Evolutionary conservation across 1,284 basidiomycete genomes (phyloP).

Genomic region (Inonotus hispidus): DNA sequence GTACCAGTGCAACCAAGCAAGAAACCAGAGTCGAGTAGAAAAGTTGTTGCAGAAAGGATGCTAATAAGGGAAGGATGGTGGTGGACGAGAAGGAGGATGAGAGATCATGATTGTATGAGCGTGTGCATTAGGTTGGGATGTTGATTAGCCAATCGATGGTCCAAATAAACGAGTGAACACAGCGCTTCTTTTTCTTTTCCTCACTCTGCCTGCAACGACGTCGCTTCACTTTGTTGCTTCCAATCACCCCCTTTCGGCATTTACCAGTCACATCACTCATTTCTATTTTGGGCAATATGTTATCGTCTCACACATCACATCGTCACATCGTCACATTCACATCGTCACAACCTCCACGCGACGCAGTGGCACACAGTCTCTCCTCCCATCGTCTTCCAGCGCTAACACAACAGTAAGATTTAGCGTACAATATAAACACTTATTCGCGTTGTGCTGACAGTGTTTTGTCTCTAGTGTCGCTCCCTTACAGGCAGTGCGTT

Average conservation of each 20-base stretch:
- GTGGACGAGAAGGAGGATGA: conserved; percentile 24
- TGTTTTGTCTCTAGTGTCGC: conserved; percentile 19
- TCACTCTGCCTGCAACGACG: background rate
- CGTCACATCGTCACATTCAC: background rate
- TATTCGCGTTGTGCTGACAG: background rate
- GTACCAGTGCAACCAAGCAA: background rate
- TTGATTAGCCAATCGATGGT: background rate
- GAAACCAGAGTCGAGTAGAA: background rate
- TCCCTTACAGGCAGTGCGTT: conserved; percentile 27
- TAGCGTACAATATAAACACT: background rate
- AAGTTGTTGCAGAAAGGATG: conserved; percentile 7
- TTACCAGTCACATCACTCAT: background rate
- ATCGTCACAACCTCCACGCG: too few species aligned
- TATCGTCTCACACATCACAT: conserved; percentile 18
- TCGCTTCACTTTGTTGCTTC: conserved; percentile 1
- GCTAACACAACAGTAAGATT: background rate
- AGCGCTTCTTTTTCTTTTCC: background rate
- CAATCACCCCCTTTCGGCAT: background rate
- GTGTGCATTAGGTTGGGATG: background rate
- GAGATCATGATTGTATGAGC: background rate
- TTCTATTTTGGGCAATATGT: conserved; percentile 26
- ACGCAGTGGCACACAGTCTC: background rate
- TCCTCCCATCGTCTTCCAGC: background rate
- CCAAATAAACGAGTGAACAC: background rate
- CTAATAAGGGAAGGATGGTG: conserved; percentile 21